phyloP scores from a whole-genome alignment of 345 rosid species.

The Bretschneidera sinensis region DNA sequence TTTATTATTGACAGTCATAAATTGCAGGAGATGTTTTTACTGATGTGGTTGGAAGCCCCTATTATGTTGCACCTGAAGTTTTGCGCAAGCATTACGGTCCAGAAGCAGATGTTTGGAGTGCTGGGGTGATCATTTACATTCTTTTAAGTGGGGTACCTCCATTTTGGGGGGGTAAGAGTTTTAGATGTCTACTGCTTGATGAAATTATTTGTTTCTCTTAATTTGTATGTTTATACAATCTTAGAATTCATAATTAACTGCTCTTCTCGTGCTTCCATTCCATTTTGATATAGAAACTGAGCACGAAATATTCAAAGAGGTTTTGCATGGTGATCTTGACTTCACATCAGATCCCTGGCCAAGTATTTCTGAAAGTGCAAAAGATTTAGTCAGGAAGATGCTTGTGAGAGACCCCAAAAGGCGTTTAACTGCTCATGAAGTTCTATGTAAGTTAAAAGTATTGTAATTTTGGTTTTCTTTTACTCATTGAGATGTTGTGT shows the following conservation, averaged over 20 bases:
- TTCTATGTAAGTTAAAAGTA: constrained; percentile 50
- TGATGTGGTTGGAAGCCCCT: constrained; percentile 94
- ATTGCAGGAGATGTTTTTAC: constrained; percentile 58
- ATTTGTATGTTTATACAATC: neutral
- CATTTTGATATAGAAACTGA: constrained; percentile 49
- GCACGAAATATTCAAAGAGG: constrained; percentile 73
- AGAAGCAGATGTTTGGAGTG: constrained; percentile 94
- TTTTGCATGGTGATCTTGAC: constrained; percentile 71
- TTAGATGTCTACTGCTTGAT: neutral
- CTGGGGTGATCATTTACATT: constrained; percentile 85
- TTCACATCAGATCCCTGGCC: constrained; percentile 90
- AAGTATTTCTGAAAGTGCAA: constrained; percentile 67
- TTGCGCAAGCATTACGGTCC: constrained; percentile 62
- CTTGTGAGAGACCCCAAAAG: constrained; percentile 59
- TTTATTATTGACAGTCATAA: constrained; percentile 5
- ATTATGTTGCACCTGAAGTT: constrained; percentile 89
- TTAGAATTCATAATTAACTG: too few relatives aligned
- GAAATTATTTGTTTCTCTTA: neutral
- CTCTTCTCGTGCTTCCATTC: neutral
- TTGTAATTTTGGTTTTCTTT: neutral
- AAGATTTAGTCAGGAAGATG: constrained; percentile 76
- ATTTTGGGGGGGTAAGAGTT: constrained; percentile 80
- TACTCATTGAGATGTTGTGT: neutral
- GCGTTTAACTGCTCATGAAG: constrained; percentile 74
- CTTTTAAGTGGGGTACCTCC: constrained; percentile 85